Base-by-base conservation (phyloP, 441 rosid species). In the Francoa sonchifolia region DNA sequence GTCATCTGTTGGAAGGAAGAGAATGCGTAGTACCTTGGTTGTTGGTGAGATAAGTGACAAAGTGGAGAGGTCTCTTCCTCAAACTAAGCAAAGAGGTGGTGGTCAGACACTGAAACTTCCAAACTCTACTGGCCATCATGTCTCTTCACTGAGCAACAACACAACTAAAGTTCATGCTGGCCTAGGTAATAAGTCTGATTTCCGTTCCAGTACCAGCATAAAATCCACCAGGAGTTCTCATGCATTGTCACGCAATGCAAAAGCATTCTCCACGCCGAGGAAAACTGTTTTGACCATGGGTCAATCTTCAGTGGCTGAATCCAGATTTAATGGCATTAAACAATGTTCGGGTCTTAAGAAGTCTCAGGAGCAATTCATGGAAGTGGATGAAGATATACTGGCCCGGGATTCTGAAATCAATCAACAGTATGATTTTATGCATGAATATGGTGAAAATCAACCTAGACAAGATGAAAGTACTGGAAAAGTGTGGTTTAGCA, bases 1-100 rank as follows among this genome's bases (percentile, higher is more conserved):
- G 55, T 61, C 20, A 48, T 62, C 67, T 55, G 43, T 62, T 41
- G 72, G 57, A 30, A 66, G 60, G 48, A 76, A 72, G 68, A 63
- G 52, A 50, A 44, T 43, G 32, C 55, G 78, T 21, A 63, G 69
- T 55, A 55, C 55, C 47, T 52, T 53, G 29, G 33, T 49, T 47
- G 64, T 50, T 65, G 58, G 59, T 48, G 64, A 28, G 34, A 44
- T 50, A 23, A 42, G 25, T 57, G 54, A 51, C 14, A 56, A 62
- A 33, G 37, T 39, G 41, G 69, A 60, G 46, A 52, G 54, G 26
- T 52, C 67, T 50, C 32, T 28, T 45, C 52, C 42, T 12, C 57
- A 56, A 44, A 21, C 42, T 41, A 67, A 69, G 32, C 60, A 36
- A 33, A 66, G 54, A 33, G 41, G n/a, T 33, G 66, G 42, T 33